phyloP scores from a whole-genome alignment of 305 asterid species.

The Fraxinus baroniana region DNA sequence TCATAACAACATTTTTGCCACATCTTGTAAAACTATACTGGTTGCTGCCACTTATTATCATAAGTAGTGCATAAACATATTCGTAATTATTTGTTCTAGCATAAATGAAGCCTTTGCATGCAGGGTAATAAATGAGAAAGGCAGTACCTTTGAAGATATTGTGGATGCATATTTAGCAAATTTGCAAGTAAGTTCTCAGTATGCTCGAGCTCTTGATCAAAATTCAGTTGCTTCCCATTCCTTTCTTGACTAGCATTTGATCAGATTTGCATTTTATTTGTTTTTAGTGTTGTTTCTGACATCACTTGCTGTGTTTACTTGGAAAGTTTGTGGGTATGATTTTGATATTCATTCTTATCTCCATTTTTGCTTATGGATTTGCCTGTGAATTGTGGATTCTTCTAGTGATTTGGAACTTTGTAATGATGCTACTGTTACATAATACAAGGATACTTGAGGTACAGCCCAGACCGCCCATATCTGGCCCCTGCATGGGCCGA shows the following conservation, averaged over 20 bases:
- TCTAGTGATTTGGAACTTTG: not conserved
- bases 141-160: conserved; percentile 70
- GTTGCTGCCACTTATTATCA: not conserved
- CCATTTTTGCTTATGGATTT: not conserved
- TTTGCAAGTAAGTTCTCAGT: conserved; percentile 65
- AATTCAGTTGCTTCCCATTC: conserved; percentile 12
- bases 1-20: not conserved
- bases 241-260: conserved; percentile 6
- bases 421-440: not conserved
- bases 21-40: not conserved
- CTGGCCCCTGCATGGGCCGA: not conserved
- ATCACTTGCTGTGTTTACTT: conserved; percentile 17
- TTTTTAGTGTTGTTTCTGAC: not conserved
- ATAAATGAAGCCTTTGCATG: conserved; percentile 21
- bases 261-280: not conserved
- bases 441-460: not conserved
- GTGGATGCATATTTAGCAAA: conserved; percentile 84
- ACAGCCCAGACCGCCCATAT: not conserved
- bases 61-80: not conserved
- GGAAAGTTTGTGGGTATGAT: not conserved
- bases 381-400: not conserved
- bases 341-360: not conserved
- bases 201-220: conserved; percentile 9
- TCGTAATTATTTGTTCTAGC: not conserved
- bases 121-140: conserved; percentile 57